These are phyloP conservation scores for Cystobasidium pallidum DNA, from an alignment of 1,284 basidiomycete genomes.

Conservation along the genomic window DNA sequence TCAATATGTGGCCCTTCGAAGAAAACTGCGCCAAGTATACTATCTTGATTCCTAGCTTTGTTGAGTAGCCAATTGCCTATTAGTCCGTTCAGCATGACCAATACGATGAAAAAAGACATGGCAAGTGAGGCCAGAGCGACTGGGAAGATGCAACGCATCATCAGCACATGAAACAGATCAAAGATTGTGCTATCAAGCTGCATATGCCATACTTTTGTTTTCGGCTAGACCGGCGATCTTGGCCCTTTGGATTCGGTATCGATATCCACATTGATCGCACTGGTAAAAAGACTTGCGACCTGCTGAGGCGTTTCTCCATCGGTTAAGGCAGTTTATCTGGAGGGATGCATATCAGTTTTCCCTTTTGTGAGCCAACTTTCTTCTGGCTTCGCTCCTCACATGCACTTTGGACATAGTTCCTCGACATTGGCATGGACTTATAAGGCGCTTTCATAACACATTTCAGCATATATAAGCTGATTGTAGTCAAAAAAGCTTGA, in stretches of 20 bases:
- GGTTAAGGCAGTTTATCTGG: conserved; percentile 33
- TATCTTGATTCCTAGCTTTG: conserved; percentile 19
- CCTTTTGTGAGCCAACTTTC: no score
- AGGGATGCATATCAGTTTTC: background rate
- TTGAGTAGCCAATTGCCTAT: conserved; percentile 40
- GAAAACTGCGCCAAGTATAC: conserved; percentile 26
- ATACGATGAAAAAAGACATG: conserved; percentile 31
- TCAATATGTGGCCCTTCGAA: conserved; percentile 35
- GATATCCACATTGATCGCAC: conserved; percentile 42
- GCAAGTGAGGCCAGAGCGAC: conserved; percentile 32
- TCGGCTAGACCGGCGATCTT: conserved; percentile 45
- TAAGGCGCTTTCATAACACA: conserved; percentile 17
- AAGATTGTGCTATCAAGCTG: background rate
- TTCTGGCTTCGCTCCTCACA: background rate
- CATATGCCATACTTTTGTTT: conserved; percentile 19
- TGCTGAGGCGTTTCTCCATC: conserved; percentile 23
- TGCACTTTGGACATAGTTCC: conserved; percentile 42
- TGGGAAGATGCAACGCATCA: no score
- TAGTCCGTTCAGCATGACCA: conserved; percentile 39
- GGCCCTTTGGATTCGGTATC: conserved; percentile 36
- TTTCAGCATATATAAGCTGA: no score
- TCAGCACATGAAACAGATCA: background rate
- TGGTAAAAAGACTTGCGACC: conserved; percentile 36
- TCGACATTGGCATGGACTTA: conserved; percentile 38
- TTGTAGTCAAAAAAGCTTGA: background rate